Percentiles rank a stretch among this genome's conserved stretches.
These are phyloP conservation scores for Papiliotrema nemorosa DNA, from an alignment of 1,284 basidiomycete species.

Conservation along the genomic window DNA sequence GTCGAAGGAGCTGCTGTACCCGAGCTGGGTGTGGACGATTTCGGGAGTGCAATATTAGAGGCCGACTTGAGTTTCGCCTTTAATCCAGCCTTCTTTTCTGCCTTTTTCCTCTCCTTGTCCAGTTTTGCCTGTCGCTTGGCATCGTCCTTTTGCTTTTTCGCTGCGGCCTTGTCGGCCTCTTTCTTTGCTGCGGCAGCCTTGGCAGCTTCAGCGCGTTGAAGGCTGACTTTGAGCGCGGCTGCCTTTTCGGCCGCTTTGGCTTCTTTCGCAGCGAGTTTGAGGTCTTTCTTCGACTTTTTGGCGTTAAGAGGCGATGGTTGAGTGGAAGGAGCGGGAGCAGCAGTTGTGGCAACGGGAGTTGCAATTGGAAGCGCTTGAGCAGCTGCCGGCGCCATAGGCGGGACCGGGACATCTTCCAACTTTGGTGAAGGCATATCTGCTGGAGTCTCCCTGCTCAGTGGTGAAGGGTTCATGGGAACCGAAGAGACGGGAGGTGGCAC, in stretches of 20 bases:
- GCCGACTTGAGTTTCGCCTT: conserved; percentile 12
- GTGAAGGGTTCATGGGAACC: conserved; percentile 5
- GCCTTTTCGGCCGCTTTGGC: conserved; percentile 28
- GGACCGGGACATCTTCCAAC: not conserved
- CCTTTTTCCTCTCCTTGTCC: conserved; percentile 10
- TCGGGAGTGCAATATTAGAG: not conserved
- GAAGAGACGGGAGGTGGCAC: conserved; percentile 8
- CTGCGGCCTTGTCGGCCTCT: conserved; percentile 23
- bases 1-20: not conserved
- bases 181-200: conserved; percentile 22
- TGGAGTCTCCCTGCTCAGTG: conserved; percentile 2
- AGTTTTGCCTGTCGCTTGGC: conserved; percentile 14
- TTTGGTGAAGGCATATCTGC: not conserved
- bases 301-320: conserved; percentile 9
- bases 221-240: conserved; percentile 18
- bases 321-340: not conserved
- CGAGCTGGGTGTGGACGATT: not conserved
- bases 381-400: not conserved
- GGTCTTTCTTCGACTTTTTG: conserved; percentile 67
- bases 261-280: conserved; percentile 43
- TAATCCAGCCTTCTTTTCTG: conserved; percentile 16
- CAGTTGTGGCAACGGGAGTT: conserved; percentile 7
- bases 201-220: conserved; percentile 19
- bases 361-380: conserved; percentile 2
- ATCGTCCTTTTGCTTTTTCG: conserved; percentile 18